phyloP scores from a whole-genome alignment of 306 rosid species.

The Fagus crenata region DNA sequence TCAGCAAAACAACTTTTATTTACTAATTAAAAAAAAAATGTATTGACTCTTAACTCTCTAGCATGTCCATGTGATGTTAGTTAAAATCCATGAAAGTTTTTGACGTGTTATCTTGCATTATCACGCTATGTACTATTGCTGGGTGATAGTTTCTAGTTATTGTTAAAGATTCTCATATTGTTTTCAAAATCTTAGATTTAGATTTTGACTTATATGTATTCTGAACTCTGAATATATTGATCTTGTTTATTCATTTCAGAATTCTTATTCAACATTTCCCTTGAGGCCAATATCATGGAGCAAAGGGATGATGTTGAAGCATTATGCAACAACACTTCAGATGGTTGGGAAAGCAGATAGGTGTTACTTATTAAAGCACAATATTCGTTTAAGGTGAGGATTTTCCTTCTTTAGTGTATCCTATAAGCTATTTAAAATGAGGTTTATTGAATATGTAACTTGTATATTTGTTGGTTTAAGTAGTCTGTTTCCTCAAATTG shows the following conservation, averaged over 20 bases:
- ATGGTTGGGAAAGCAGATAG: conserved; percentile 55
- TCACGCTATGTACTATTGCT: no score
- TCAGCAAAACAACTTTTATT: neutral
- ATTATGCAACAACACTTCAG: conserved; percentile 42
- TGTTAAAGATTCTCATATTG: no score
- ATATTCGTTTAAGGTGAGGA: conserved; percentile 56
- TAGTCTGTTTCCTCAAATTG: neutral
- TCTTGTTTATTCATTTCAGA: conserved; percentile 44
- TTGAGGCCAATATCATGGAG: conserved; percentile 49
- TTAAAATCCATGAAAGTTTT: neutral
- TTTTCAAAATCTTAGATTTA: no score
- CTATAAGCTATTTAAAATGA: neutral
- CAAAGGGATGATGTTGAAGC: conserved; percentile 59
- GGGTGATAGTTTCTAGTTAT: no score
- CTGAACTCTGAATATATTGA: neutral
- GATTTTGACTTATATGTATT: no score
- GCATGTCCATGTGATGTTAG: neutral
- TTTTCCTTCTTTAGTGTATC: conserved; percentile 15
- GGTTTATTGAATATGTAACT: neutral
- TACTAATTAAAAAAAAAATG: no score
- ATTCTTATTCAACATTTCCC: conserved; percentile 51
- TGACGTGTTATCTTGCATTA: neutral
- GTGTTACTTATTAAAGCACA: conserved; percentile 38
- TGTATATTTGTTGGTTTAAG: neutral
- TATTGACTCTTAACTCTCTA: neutral